Evolutionary conservation across 768 basidiomycete genomes (phyloP).

Genomic region (Psilocybe cubensis): DNA sequence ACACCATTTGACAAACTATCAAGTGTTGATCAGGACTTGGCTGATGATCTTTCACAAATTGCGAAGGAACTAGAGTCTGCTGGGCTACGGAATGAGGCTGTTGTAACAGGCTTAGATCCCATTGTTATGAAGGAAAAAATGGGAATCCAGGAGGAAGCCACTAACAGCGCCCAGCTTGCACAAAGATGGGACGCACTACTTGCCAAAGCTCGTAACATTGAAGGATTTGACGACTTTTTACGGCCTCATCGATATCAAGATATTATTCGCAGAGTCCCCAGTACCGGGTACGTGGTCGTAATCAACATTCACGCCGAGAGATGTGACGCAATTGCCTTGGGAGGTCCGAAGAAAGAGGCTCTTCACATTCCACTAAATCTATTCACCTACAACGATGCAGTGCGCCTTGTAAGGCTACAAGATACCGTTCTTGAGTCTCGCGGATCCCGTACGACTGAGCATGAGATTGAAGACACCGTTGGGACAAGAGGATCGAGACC

Average conservation of each 20-base stretch:
- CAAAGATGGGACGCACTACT: not conserved
- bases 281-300: constrained; percentile 11
- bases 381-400: not conserved
- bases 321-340: constrained; percentile 11
- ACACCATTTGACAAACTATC: constrained; percentile 20
- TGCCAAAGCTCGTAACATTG: constrained; percentile 4
- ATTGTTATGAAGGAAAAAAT: not conserved
- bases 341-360: not conserved
- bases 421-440: not conserved
- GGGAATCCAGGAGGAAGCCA: not conserved
- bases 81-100: not conserved
- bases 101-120: not conserved
- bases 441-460: not conserved
- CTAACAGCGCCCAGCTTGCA: not conserved
- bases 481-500: not conserved
- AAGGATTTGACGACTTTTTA: constrained; percentile 12
- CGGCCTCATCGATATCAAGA: constrained; percentile 9
- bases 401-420: not conserved
- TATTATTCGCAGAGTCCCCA: constrained; percentile 1
- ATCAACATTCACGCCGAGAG: constrained; percentile 7
- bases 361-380: not conserved
- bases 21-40: not conserved
- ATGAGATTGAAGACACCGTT: not conserved
- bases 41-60: not conserved
- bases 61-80: not conserved